A percentile compares a stretch with the other conserved stretches of the same genome.
phyloP scores from a whole-genome alignment of 176 grass and related monocot species.

The Leersia perrieri region DNA sequence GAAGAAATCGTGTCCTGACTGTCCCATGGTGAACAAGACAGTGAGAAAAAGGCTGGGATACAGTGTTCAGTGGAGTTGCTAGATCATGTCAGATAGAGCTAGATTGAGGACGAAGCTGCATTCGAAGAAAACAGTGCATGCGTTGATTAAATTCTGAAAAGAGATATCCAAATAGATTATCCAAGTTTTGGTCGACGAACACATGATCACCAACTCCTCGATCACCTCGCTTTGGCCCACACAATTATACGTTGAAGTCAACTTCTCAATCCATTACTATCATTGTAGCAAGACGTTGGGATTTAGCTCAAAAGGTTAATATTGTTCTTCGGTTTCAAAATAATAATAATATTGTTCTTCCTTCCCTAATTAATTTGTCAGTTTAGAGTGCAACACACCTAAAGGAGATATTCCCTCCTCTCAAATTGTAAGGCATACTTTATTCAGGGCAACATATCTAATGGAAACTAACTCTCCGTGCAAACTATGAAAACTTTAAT shows the following conservation, averaged over 20 bases:
- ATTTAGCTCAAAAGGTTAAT: too few species aligned
- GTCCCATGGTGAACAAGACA: background rate
- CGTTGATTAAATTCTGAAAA: background rate
- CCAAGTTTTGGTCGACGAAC: background rate
- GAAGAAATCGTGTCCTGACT: background rate
- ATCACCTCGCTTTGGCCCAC: background rate
- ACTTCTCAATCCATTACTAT: constrained; percentile 15
- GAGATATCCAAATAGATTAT: background rate
- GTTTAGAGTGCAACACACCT: background rate
- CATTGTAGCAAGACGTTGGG: background rate
- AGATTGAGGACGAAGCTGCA: background rate
- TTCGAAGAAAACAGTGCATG: background rate
- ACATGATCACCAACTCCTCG: background rate
- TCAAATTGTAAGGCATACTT: too few species aligned
- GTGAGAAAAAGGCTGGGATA: background rate
- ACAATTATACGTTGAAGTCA: constrained; percentile 19
- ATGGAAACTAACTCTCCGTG: too few species aligned
- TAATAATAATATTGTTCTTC: too few species aligned
- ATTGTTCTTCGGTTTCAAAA: too few species aligned
- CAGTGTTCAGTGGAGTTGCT: background rate
- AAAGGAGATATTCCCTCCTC: too few species aligned
- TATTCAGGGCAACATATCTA: too few species aligned
- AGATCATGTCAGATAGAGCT: background rate
- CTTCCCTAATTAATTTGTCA: background rate
- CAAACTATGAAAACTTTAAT: too few species aligned